A percentile compares a stretch with the other conserved stretches of the same genome.
Conservation (phyloP, 208 protist species). For the Leishmania lainsoni region DNA sequence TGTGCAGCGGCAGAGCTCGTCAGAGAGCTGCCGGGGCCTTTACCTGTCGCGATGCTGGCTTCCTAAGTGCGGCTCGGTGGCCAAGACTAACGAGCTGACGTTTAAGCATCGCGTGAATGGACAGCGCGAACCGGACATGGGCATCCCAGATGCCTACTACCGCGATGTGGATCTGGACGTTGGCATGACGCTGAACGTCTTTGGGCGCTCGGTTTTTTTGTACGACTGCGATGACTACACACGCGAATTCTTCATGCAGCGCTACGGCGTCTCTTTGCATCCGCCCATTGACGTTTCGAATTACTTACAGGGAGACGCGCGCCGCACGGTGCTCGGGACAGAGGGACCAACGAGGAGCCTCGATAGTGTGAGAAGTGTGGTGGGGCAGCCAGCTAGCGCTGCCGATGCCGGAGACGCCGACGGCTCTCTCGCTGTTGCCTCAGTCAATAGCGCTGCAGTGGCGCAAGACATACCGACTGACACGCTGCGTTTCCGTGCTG, state of each 20-base stretch:
- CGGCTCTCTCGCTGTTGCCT: background rate
- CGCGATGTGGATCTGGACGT: conserved; percentile 83
- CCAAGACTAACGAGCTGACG: conserved; percentile 79
- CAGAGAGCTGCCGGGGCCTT: conserved; percentile 88
- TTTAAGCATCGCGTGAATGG: conserved; percentile 86
- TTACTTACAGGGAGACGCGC: conserved; percentile 24
- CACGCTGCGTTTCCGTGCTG: conserved; percentile 77
- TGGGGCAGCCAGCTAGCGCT: conserved; percentile 19
- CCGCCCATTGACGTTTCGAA: conserved; percentile 61
- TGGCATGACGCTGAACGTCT: conserved; percentile 81
- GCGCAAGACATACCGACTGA: conserved; percentile 33
- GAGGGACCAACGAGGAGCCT: conserved; percentile 31
- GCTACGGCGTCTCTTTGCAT: conserved; percentile 53
- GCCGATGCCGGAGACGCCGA: conserved; percentile 30
- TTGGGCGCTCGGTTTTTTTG: conserved; percentile 79
- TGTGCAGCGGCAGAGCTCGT: conserved; percentile 85
- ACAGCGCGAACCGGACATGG: conserved; percentile 73
- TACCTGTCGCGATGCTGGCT: conserved; percentile 88
- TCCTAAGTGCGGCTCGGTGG: conserved; percentile 74
- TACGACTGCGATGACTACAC: conserved; percentile 96
- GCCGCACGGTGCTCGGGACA: conserved; percentile 39
- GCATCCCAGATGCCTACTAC: conserved; percentile 75
- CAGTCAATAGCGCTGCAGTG: background rate
- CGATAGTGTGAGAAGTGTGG: conserved; percentile 31
- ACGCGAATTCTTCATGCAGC: conserved; percentile 80